Base-by-base conservation (phyloP, 73 alveolate species). In the Stentor roeselii region DNA sequence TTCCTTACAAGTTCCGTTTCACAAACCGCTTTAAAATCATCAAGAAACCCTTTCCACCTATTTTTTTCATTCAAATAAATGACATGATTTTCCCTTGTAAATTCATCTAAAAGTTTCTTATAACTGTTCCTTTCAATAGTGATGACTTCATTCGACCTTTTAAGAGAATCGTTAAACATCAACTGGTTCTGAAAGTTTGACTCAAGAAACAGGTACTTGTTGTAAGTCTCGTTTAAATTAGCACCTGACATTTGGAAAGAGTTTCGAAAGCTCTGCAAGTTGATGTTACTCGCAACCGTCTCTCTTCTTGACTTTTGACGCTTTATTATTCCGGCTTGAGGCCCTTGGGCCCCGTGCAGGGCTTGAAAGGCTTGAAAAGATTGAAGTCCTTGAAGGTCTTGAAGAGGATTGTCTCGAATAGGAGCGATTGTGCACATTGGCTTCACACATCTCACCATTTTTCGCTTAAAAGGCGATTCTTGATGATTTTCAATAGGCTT, bases 31-130 rank as follows among this genome's bases (percentile, higher is more conserved):
- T 86, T 86, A 3, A 82, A 75, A 67, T 40, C 42, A 3, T 86
- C 85, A 15, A 86, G 42, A 37, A 82, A 85, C 39, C 32, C 80
- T 82, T 82, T 86, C 88, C 91, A 86, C 61, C 75, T 42, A 36
- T 78, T 59, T 3, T 60, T 67, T 58, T 86, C 91, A 31, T 82
- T 86, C 36, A 42, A 41, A 14, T 78, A 59, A 3, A 75, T 75
- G 3, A 27, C 39, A 35, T 39, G 59, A 41, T 86, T 85, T 42
- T 86, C 75, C 6, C 82, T 38, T 37, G 77, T 83, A 59, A 75
- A 60, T 0, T 78, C 78, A 67, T 86, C 88, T 75, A 86, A 58
- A 4, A 86, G 74, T 38, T 58, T 67, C 50, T 84, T 80, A 60
- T 75, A 67, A 2, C 41, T 67, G 41, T 21, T 2, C 1, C 80